phyloP scores from a whole-genome alignment of 805 yeast genomes.

The Blastobotrys americana region DNA sequence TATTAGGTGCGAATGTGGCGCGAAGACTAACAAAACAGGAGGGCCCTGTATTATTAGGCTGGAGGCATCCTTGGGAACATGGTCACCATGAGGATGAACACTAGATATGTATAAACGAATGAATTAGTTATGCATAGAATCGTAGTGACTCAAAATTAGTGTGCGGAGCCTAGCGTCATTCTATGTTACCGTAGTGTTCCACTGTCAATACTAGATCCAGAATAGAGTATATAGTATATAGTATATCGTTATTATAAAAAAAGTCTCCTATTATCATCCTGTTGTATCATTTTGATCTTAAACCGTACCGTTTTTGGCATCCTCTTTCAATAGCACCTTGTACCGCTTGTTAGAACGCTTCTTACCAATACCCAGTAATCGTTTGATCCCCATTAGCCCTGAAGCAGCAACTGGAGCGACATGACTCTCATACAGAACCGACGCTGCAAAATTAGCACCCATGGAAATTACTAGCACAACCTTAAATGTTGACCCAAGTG shows the following conservation, averaged over 20 bases:
- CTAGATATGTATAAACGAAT: too few relatives aligned
- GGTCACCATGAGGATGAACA: constrained; percentile 18
- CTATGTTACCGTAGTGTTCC: too few relatives aligned
- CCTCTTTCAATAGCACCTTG: constrained; percentile 28
- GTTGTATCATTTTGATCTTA: too few relatives aligned
- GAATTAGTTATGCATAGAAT: too few relatives aligned
- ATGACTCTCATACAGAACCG: constrained; percentile 41
- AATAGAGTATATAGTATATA: too few relatives aligned
- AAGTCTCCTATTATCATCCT: too few relatives aligned
- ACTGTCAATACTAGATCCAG: too few relatives aligned
- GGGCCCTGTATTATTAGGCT: constrained; percentile 34
- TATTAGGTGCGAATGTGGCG: not conserved
- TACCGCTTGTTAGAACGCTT: constrained; percentile 27
- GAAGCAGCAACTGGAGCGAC: constrained; percentile 39
- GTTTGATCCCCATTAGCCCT: constrained; percentile 14
- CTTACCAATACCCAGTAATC: constrained; percentile 21
- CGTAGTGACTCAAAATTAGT: too few relatives aligned
- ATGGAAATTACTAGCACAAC: constrained; percentile 33
- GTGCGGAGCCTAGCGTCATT: too few relatives aligned
- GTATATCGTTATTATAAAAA: too few relatives aligned
- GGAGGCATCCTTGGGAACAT: constrained; percentile 39
- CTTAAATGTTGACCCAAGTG: constrained; percentile 46
- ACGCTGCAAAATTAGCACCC: constrained; percentile 41
- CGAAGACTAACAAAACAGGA: constrained; percentile 21
- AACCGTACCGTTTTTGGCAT: too few relatives aligned